Conservation (phyloP, 2,329 filamentous ascomycete species). For the Tolypocladium paradoxum region DNA sequence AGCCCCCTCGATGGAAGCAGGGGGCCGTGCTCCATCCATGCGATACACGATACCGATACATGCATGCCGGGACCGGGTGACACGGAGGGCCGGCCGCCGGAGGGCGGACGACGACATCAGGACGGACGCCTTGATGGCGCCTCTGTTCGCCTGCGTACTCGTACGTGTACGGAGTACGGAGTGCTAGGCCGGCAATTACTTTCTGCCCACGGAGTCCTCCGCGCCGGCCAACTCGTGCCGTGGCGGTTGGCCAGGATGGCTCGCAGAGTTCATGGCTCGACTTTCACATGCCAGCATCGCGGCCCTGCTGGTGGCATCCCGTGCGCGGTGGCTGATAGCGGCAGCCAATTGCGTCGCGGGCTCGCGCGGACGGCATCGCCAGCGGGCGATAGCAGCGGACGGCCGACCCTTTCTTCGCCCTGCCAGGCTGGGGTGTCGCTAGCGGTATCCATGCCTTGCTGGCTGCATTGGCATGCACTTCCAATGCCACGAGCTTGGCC, state of each 20-base stretch:
- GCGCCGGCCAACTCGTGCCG: background rate
- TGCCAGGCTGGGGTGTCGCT: background rate
- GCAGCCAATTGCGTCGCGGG: background rate
- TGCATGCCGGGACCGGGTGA: background rate
- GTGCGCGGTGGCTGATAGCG: background rate
- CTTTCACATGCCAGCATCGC: background rate
- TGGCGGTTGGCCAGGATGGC: background rate
- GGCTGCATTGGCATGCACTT: background rate
- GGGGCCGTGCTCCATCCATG: background rate
- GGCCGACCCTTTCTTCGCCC: background rate
- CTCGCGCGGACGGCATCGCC: background rate
- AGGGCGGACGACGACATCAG: too few relatives aligned
- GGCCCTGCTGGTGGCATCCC: background rate
- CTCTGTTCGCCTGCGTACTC: background rate
- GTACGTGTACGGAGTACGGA: too few relatives aligned
- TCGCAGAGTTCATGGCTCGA: background rate
- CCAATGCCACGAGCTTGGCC: background rate
- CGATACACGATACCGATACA: too few relatives aligned
- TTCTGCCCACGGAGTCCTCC: too few relatives aligned
- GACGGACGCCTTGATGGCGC: background rate
- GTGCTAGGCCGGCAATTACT: too few relatives aligned
- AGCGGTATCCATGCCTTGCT: background rate
- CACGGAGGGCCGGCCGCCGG: too few relatives aligned
- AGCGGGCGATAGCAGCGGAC: background rate
- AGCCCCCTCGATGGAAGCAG: background rate